Percentiles rank a stretch among this genome's conserved stretches.
These are phyloP conservation scores for Corynespora cassiicola DNA, from an alignment of 2,329 filamentous ascomycete species.

Conservation along the genomic window DNA sequence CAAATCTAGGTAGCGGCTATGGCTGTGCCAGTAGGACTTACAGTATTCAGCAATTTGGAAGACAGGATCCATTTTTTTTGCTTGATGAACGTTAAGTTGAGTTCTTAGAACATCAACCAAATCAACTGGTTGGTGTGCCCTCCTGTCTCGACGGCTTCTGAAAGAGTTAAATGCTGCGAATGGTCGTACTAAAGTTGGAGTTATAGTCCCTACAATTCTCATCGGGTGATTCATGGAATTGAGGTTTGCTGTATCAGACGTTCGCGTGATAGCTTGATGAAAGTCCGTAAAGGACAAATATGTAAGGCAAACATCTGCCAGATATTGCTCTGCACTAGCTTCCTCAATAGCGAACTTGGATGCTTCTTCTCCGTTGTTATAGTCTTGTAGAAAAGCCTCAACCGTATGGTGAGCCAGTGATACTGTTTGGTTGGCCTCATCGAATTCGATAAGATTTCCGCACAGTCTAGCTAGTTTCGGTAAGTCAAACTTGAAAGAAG, in stretches of 20 bases:
- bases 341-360: constrained; percentile 15
- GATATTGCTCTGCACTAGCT: constrained; percentile 17
- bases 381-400: constrained; percentile 15
- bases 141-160: constrained; percentile 13
- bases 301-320: constrained; percentile 21
- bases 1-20: constrained; percentile 16
- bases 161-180: constrained; percentile 8
- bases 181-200: constrained; percentile 11
- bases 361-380: constrained; percentile 4
- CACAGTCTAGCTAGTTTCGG: constrained; percentile 17
- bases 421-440: constrained; percentile 14
- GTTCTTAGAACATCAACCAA: constrained; percentile 16
- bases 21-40: constrained; percentile 19
- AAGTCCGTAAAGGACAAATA: constrained; percentile 27
- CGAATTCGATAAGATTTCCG: constrained; percentile 21
- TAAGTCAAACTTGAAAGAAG: constrained; percentile 14
- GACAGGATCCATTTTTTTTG: constrained; percentile 13
- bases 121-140: constrained; percentile 13
- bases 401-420: constrained; percentile 23
- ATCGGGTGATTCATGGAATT: constrained; percentile 8
- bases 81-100: constrained; percentile 16
- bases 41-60: constrained; percentile 23
- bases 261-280: constrained; percentile 19
- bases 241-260: constrained; percentile 18
- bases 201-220: constrained; percentile 6